Conservation (phyloP, 2,329 filamentous ascomycete genomes). For the Magnaporthiopsis rhizophila region DNA sequence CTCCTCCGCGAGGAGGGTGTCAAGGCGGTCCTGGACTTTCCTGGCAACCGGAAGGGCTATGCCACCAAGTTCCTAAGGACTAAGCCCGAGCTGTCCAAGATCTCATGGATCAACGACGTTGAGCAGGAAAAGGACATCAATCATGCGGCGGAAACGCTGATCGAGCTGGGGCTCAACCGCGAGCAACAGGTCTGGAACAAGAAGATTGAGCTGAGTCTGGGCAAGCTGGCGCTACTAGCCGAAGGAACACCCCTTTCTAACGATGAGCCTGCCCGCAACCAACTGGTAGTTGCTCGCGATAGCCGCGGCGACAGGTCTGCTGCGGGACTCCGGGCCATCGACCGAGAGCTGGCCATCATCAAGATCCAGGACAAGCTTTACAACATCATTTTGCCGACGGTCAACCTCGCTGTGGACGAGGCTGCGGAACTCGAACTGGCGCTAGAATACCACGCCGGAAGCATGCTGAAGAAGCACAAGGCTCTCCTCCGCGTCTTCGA, state of each 20-base stretch:
- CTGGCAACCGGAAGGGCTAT: conserved; percentile 58
- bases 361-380: conserved; percentile 75
- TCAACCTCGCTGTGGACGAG: conserved; percentile 68
- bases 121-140: conserved; percentile 66
- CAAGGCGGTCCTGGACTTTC: conserved; percentile 61
- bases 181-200: conserved; percentile 86
- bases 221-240: conserved; percentile 72
- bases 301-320: conserved; percentile 14
- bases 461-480: conserved; percentile 49
- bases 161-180: conserved; percentile 58
- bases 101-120: conserved; percentile 95
- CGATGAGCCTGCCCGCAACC: conserved; percentile 21
- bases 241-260: conserved; percentile 23
- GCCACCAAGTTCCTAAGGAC: conserved; percentile 73
- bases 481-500: conserved; percentile 66
- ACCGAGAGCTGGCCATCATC: conserved; percentile 60
- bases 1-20: conserved; percentile 62
- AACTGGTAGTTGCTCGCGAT: conserved; percentile 1
- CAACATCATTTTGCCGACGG: conserved; percentile 57
- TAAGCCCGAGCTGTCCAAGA: conserved; percentile 61
- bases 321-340: conserved; percentile 32
- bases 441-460: conserved; percentile 55
- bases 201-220: conserved; percentile 83
- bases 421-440: conserved; percentile 70
- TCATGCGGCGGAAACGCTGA: conserved; percentile 63